Base-by-base conservation (phyloP, 345 rosid species). In the Litchi chinensis region DNA sequence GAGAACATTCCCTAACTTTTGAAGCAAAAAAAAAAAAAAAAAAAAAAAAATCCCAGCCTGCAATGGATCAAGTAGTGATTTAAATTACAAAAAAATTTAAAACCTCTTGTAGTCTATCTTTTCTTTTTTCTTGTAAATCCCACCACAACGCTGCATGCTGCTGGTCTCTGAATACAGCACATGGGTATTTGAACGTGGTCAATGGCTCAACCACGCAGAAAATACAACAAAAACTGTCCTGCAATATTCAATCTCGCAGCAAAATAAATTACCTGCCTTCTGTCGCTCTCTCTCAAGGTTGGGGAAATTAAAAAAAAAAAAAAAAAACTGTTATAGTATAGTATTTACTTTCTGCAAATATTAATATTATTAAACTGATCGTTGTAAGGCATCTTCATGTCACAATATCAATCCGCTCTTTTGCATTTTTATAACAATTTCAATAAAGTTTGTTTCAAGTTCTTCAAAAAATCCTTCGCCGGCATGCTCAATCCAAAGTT, bases 401-500 rank as follows among this genome's bases (percentile, higher is more conserved):
- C 57, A 52, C 44, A 52, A 3, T 10, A 15, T 73, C 21, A 52
- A 52, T 52, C 57, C 18, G 18, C 5, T 52, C 57, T 11, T 52
- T 12, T 52, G 18, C 57, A 52, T 52, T 52, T 41, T 52, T 15
- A 65, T 78, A 87, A 83, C 79, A 82, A 73, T 79, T 79, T 76
- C 54, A 84, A 64, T 59, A 89, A 70, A 70, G 89, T 83, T 26
- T 70, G 81, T 79, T 92, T 84, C 21, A 93, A 79, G 75, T 80
- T 84, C 63, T 75, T 86, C 72, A 87, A 85, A 76, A 93, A 84
- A 84, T 93, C 95, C 75, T 88, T 79, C 66, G 79, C 71, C 72
- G 77, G 82, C 86, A 80, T 71, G 39, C 84, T 57, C 70, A 80
- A 83, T 39, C 85, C 90, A 24, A 19, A 74, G 46, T 88, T 92